A percentile compares a stretch with the other conserved stretches of the same genome.
Evolutionary conservation across 495 filamentous ascomycete genomes (phyloP).

Genomic region (Tetracladium setigerum): DNA sequence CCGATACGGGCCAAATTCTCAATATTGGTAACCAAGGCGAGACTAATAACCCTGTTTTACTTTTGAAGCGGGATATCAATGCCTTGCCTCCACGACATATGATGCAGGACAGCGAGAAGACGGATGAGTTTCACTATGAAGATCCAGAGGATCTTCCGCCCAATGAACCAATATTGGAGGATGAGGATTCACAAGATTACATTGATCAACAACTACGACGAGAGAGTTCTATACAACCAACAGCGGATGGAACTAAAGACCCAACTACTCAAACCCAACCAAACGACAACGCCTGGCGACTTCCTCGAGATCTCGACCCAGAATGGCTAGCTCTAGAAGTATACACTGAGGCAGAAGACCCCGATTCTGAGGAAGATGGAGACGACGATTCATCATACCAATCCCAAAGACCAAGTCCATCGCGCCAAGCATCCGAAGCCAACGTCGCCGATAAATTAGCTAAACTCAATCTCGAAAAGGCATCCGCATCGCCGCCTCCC

Average conservation of each 20-base stretch:
- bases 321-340: slow-evolving; percentile 97
- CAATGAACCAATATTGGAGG: slow-evolving; percentile 12
- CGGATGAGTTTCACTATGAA: slow-evolving; percentile 9
- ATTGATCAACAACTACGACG: slow-evolving; percentile 61
- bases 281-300: slow-evolving; percentile 43
- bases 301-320: slow-evolving; percentile 77
- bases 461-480: slow-evolving; percentile 13
- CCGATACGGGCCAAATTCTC: slow-evolving; percentile 88
- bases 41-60: slow-evolving; percentile 75
- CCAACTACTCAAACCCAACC: background rate
- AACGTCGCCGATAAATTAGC: slow-evolving; percentile 3
- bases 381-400: slow-evolving; percentile 17
- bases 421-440: slow-evolving; percentile 1
- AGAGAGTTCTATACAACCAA: slow-evolving; percentile 25
- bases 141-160: slow-evolving; percentile 7
- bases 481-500: slow-evolving; percentile 18
- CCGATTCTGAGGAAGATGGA: slow-evolving; percentile 26
- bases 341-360: slow-evolving; percentile 54
- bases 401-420: slow-evolving; percentile 20
- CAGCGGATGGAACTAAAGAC: background rate
- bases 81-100: slow-evolving; percentile 51
- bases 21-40: slow-evolving; percentile 73
- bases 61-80: slow-evolving; percentile 78
- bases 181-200: slow-evolving; percentile 50
- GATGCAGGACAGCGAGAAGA: slow-evolving; percentile 14